Evolutionary conservation across 768 basidiomycete genomes (phyloP), one percentile per base, ranked within the genome.

Genomic region (Mycena capillaripes): DNA sequence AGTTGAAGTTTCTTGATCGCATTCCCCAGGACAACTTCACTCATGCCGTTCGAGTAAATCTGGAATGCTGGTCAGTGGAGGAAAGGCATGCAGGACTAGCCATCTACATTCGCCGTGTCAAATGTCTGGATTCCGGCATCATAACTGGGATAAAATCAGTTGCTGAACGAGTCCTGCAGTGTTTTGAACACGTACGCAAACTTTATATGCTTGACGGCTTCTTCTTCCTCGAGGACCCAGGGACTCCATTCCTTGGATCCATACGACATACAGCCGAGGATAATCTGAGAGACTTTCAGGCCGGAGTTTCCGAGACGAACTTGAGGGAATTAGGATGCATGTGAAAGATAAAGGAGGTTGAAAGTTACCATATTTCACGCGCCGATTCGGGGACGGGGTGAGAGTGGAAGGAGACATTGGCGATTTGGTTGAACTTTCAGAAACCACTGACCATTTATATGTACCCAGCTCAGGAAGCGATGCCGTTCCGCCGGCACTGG

Each of bases 1-100:
- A 93, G 84, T n/a, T 89, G 78, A 67, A 89, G 85, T 72, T 89
- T 78, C 76, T 91, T 92, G 82, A 95, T 90, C 2, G 89, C 92
- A 72, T 92, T 91, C 11, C 93, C 93, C 25, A 93, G 83, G 67
- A 93, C 86, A 57, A 88, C 76, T 76, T 95, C 94, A 0, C 89
- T 90, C 14, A 83, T 80, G 5, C 92, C 91, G 72, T 92, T 89
- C 1, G 90, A 91, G 76, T 93, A 94, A 0, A 86, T 82, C 90
- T 91, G 14, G 34, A 34, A 72, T 38, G 9, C 25, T n/a, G 4
- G 59, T 34, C 56, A 52, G 25, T 59, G 30, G 36, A 32, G 34
- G 36, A 69, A 73, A 59, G 57, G 29, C 17, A 25, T 8, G 46
- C 23, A n/a, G 23, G 23, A 4, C 52, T 14, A 57, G 34, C 12